phyloP scores from a whole-genome alignment of 2,329 filamentous ascomycete species.

The Cercospora canescens region DNA sequence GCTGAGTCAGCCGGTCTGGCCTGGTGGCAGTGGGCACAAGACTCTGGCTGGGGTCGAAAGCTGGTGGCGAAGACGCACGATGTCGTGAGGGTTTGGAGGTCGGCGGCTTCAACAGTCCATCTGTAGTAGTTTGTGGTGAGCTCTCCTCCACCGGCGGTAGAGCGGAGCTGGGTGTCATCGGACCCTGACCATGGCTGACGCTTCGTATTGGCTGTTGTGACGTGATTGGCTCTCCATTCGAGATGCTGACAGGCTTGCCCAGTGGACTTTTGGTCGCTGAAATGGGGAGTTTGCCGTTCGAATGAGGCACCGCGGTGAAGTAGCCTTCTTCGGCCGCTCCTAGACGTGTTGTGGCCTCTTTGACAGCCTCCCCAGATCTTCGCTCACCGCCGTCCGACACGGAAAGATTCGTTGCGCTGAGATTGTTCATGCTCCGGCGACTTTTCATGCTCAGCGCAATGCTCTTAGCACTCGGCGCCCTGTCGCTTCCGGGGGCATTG shows the following conservation, averaged over 20 bases:
- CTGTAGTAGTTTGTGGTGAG: constrained; percentile 24
- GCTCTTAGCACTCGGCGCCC: constrained; percentile 32
- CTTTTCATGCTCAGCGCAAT: constrained; percentile 40
- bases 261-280: constrained; percentile 34
- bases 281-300: constrained; percentile 38
- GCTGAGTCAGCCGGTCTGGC: constrained; percentile 67
- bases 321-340: constrained; percentile 47
- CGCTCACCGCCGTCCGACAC: constrained; percentile 33
- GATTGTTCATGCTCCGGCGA: constrained; percentile 28
- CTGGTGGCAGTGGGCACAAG: constrained; percentile 56
- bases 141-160: constrained; percentile 33
- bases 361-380: constrained; percentile 31
- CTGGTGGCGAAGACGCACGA: constrained; percentile 40
- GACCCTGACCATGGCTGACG: constrained; percentile 21
- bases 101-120: constrained; percentile 32
- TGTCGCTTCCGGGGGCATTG: constrained; percentile 25
- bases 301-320: constrained; percentile 40
- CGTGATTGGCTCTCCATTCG: constrained; percentile 21
- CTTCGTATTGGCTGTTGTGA: constrained; percentile 17
- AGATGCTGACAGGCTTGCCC: constrained; percentile 20
- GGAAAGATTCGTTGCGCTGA: constrained; percentile 18
- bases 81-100: constrained; percentile 24
- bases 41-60: constrained; percentile 43
- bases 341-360: constrained; percentile 27
- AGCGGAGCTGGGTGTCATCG: constrained; percentile 26